Evolutionary conservation across 768 basidiomycete species (phyloP).

Genomic region (Paxillus involutus): DNA sequence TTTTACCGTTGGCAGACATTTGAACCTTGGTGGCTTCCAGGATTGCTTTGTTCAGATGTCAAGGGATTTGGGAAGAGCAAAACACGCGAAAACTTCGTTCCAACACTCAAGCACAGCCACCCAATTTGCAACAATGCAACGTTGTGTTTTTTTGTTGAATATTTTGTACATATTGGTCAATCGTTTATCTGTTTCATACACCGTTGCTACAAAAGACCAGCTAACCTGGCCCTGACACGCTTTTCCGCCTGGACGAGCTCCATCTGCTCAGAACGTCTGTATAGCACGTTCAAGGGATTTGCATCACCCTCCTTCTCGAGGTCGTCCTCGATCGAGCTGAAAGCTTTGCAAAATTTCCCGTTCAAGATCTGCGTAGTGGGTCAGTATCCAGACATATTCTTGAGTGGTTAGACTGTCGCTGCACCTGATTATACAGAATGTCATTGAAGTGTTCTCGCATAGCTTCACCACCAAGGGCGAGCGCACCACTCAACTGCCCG

Average conservation of each 20-base stretch:
- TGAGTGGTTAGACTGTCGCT: constrained; percentile 1
- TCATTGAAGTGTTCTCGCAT: constrained; percentile 54
- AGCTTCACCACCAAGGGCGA: constrained; percentile 51
- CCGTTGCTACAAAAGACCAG: constrained; percentile 34
- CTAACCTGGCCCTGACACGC: constrained; percentile 51
- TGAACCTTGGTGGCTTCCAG: constrained; percentile 1
- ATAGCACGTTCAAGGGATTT: constrained; percentile 57
- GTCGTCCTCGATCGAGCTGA: constrained; percentile 54
- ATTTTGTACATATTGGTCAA: neutral
- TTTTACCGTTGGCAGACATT: constrained; percentile 54
- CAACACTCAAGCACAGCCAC: constrained; percentile 24
- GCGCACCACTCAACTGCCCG: constrained; percentile 58
- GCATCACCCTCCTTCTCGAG: constrained; percentile 53
- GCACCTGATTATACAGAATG: constrained; percentile 56
- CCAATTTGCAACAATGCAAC: neutral
- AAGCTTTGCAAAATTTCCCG: constrained; percentile 56
- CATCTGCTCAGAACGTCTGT: constrained; percentile 47
- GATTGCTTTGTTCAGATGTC: constrained; percentile 7
- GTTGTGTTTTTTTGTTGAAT: neutral
- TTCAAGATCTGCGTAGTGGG: constrained; percentile 46
- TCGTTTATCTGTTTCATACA: neutral
- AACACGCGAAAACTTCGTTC: constrained; percentile 37
- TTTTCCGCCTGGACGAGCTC: constrained; percentile 62
- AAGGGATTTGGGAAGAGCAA: constrained; percentile 16
- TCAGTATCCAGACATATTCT: neutral